phyloP scores from a whole-genome alignment of 2,329 filamentous ascomycete species.

The Trichophyton schoenleinii region DNA sequence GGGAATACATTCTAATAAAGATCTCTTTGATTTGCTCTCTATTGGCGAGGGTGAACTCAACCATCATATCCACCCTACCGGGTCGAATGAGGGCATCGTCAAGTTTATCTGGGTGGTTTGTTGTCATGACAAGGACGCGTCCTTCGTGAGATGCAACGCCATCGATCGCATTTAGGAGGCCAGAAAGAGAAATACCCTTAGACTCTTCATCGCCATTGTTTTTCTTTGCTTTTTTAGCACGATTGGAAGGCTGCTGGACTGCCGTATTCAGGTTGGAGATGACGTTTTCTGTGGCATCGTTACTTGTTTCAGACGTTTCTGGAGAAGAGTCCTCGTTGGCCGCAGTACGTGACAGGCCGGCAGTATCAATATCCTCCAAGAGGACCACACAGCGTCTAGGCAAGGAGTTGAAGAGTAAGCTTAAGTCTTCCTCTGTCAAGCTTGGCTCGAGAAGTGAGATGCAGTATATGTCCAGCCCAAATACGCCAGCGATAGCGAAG shows the following conservation, averaged over 20 bases:
- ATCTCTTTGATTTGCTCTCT: conserved; percentile 18
- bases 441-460: conserved; percentile 50
- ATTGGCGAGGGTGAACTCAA: conserved; percentile 23
- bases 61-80: conserved; percentile 48
- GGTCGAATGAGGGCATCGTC: conserved; percentile 54
- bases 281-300: conserved; percentile 32
- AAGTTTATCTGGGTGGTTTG: conserved; percentile 53
- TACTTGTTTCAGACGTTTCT: background rate
- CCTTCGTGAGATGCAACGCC: conserved; percentile 59
- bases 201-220: conserved; percentile 1
- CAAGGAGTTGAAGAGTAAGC: conserved; percentile 46
- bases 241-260: background rate
- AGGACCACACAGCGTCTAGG: conserved; percentile 54
- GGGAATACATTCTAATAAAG: conserved; percentile 19
- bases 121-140: conserved; percentile 61
- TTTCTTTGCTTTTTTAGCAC: conserved; percentile 9
- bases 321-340: background rate
- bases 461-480: conserved; percentile 55
- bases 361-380: conserved; percentile 57
- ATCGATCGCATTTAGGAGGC: conserved; percentile 57
- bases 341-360: conserved; percentile 37
- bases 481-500: conserved; percentile 53
- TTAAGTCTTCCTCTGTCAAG: conserved; percentile 50
- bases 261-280: background rate
- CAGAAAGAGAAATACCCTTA: conserved; percentile 49